A percentile compares a stretch with the other conserved stretches of the same genome.
Evolutionary conservation across 331 rosid genomes (phyloP).

Genomic region (Malus hybrid): DNA sequence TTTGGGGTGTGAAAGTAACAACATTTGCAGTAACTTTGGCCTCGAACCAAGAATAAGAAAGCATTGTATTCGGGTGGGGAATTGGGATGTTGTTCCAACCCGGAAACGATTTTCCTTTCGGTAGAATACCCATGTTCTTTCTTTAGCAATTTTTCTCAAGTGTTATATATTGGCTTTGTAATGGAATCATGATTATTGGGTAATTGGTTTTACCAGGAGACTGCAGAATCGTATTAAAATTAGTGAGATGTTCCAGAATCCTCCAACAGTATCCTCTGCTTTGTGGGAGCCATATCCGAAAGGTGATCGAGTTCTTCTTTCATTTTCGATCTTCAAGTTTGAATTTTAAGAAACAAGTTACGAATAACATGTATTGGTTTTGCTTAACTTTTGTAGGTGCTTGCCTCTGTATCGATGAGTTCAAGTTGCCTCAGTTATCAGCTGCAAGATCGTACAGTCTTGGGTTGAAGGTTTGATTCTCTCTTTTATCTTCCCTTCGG

Average conservation of each 20-base stretch:
- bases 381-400: slow-evolving; percentile 31
- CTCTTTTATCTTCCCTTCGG: neutral
- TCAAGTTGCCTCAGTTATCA: slow-evolving; percentile 40
- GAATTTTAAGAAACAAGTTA: neutral
- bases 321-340: neutral
- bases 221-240: neutral
- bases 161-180: neutral
- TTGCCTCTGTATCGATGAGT: slow-evolving; percentile 22
- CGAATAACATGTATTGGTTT: neutral
- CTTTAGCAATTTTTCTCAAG: neutral
- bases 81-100: neutral
- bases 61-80: neutral
- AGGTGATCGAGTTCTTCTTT: slow-evolving; percentile 19
- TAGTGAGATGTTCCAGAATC: slow-evolving; percentile 28
- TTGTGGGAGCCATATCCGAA: slow-evolving; percentile 25
- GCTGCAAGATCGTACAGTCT: slow-evolving; percentile 37
- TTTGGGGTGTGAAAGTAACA: neutral
- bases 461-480: slow-evolving; percentile 47
- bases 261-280: slow-evolving; percentile 31
- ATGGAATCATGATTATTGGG: neutral
- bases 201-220: neutral
- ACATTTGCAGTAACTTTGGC: neutral
- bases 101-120: neutral
- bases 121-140: neutral
- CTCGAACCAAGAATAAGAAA: neutral